Percentiles rank a stretch among this genome's conserved stretches.
phyloP scores from a whole-genome alignment of 2,329 filamentous ascomycete species.

The Rutstroemia sp. region DNA sequence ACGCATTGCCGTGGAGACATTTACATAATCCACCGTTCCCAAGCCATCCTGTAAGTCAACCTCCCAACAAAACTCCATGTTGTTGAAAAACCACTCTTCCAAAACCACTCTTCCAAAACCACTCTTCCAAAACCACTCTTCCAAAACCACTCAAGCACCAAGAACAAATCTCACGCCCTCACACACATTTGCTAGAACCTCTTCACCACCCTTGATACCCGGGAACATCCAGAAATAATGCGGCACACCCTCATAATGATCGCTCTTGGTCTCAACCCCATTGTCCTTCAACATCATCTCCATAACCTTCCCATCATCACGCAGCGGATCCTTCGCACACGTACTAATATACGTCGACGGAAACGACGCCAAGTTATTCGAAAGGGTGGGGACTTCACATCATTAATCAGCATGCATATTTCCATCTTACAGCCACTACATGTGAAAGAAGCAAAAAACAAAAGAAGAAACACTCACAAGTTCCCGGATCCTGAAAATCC shows the following conservation, averaged over 20 bases:
- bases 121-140: background rate
- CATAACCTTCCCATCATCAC: slow-evolving; percentile 19
- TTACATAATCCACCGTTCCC: too few species aligned
- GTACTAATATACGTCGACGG: background rate
- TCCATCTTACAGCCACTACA: background rate
- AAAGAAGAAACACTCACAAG: slow-evolving; percentile 8
- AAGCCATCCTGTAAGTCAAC: too few species aligned
- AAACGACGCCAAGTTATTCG: background rate
- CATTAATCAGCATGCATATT: background rate
- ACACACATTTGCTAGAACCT: background rate
- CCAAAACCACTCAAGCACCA: background rate
- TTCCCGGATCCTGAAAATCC: slow-evolving; percentile 10
- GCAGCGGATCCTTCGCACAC: background rate
- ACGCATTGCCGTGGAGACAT: too few species aligned
- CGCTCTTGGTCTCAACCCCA: slow-evolving; percentile 22
- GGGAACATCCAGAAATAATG: slow-evolving; percentile 26
- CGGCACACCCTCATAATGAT: slow-evolving; percentile 26
- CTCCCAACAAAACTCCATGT: background rate
- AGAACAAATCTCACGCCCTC: slow-evolving; percentile 1
- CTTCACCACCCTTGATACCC: background rate
- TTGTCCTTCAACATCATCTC: slow-evolving; percentile 24
- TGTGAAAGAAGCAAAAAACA: slow-evolving; percentile 16
- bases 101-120: fast-evolving
- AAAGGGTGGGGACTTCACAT: background rate
- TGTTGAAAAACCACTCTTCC: background rate